Conservation (phyloP, 441 rosid genomes). For the Isatis lusitanica region DNA sequence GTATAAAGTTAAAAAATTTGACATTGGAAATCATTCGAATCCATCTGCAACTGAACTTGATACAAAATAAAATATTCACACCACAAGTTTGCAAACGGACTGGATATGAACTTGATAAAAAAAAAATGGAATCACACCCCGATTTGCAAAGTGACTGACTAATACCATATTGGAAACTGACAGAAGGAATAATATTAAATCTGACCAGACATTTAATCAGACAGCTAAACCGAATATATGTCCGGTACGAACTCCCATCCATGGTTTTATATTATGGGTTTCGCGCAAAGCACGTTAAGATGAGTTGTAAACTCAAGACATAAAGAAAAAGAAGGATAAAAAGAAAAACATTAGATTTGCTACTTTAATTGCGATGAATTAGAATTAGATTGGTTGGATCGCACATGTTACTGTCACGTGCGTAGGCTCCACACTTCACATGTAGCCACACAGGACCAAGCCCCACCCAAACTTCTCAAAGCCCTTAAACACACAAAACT, state of each 20-base stretch:
- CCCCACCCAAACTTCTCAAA: conserved; percentile 2
- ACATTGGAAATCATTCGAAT: too few species aligned
- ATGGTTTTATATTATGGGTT: background rate
- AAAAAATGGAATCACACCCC: too few species aligned
- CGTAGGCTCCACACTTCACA: conserved; percentile 36
- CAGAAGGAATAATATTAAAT: background rate
- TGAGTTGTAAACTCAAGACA: conserved; percentile 9
- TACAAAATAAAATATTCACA: too few species aligned
- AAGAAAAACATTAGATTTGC: background rate
- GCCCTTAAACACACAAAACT: background rate
- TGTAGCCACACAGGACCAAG: conserved; percentile 20
- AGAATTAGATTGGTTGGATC: conserved; percentile 8
- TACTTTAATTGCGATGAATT: conserved; percentile 7
- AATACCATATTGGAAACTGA: background rate
- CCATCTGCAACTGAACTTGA: too few species aligned
- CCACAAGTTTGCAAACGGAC: too few species aligned
- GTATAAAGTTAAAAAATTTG: too few species aligned
- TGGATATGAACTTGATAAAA: too few species aligned
- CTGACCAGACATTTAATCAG: background rate
- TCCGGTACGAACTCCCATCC: conserved; percentile 1
- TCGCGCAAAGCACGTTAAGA: conserved; percentile 7
- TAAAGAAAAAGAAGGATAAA: background rate
- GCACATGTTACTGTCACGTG: conserved; percentile 35
- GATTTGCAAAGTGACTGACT: too few species aligned
- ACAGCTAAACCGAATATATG: conserved; percentile 18